Base-by-base conservation (phyloP, 345 rosid species). In the Gossypium herbaceum region DNA sequence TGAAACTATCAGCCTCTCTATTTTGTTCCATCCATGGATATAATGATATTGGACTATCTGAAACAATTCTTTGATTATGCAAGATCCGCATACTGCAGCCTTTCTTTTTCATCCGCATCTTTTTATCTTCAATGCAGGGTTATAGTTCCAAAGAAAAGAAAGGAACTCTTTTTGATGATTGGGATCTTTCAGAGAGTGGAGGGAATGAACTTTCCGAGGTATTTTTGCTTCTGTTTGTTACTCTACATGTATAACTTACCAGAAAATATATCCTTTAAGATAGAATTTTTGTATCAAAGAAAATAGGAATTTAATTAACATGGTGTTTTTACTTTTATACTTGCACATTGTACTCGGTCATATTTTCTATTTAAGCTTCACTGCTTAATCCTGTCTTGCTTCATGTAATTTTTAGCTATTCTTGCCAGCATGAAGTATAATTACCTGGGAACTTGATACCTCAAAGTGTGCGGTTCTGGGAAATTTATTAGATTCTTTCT, bases 171-270 rank as follows among this genome's bases (percentile, higher is more conserved):
- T 90, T 92, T 78, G 89, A 96, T 73, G 94, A 89, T 44, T 96
- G 98, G 99, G 98, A 96, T 80, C 91, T 90, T 84, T 87, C 93
- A 39, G 99, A 92, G 81, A 75, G 91, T 68, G 88, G 94, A 43
- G 87, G 79, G 20, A 60, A 82, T 57, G 97, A 88, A 69, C 82
- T 75, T 57, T 81, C 97, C 75, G 97, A 91, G 97, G 99, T 96
- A 80, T 80, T 12, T 13, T 56, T 77, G 17, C 62, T 58, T 22
- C 41, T 48, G 25, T n/a, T 75, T 39, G 44, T 73, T 73, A 27
- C 17, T 76, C 6, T 78, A 5, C 60, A 61, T 48, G 51, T 68
- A 16, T 43, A 52, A 62, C 19, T 74, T 75, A 22, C 39, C 6
- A 13, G 24, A 51, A 47, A 29, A 22, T 61, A 29, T 60, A 72